These are phyloP conservation scores for Wallacemonas rigidus DNA, from an alignment of 208 protist genomes.

Conservation along the genomic window DNA sequence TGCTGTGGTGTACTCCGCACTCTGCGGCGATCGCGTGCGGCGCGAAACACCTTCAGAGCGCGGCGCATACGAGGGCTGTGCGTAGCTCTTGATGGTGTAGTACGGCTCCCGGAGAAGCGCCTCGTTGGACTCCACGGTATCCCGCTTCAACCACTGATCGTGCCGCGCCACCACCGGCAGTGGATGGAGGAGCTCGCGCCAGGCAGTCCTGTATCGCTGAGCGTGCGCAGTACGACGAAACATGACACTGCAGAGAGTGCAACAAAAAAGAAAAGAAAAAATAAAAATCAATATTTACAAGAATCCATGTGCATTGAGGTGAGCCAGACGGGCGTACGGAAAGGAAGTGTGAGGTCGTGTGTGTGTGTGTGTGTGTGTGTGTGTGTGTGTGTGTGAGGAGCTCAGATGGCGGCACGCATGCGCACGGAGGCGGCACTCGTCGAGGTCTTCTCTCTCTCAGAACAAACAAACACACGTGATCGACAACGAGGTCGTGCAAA, in stretches of 20 bases:
- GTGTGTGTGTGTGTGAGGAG: no score
- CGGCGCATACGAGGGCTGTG: conserved; percentile 22
- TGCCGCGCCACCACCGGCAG: conserved; percentile 64
- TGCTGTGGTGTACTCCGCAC: conserved; percentile 22
- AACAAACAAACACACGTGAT: no score
- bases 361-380: no score
- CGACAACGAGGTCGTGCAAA: no score
- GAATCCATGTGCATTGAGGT: conserved; percentile 7
- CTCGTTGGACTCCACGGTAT: conserved; percentile 86
- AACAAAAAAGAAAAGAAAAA: not conserved
- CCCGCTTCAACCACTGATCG: conserved; percentile 85
- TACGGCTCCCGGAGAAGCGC: conserved; percentile 74
- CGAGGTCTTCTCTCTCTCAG: no score
- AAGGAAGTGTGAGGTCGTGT: no score
- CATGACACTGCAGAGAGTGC: conserved; percentile 21
- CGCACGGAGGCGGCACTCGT: no score
- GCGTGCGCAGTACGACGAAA: conserved; percentile 27
- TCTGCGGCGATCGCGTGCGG: not conserved
- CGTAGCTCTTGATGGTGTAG: conserved; percentile 79
- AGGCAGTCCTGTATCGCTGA: conserved; percentile 76
- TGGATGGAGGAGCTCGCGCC: conserved; percentile 86
- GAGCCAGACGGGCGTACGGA: no score
- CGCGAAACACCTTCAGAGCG: not conserved
- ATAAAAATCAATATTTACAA: conserved; percentile 26
- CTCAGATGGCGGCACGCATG: no score